Evolutionary conservation across 2,329 filamentous ascomycete species (phyloP), one percentile per base, ranked within the genome.

Genomic region (Scedosporium minutisporum): DNA sequence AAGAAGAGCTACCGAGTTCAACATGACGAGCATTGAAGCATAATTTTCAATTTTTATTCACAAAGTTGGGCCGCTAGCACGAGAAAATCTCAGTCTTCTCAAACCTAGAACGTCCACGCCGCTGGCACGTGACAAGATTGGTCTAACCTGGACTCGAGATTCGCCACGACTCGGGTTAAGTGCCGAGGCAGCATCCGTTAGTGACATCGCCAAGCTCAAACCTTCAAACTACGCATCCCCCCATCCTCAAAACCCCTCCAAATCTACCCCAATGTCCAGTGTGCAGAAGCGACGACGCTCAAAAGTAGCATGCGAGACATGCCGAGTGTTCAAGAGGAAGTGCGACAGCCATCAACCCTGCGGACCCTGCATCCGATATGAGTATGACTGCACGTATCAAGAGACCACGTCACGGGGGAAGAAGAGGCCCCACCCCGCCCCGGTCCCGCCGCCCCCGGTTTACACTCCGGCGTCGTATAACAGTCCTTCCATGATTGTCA

Each of bases 331-430:
- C 58, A 85, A 85, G 69, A 76, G 82, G 57, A 81, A 82, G 71
- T 85, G 82, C 66, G 79, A 84, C 65, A 81, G 82, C 12, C 72
- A 72, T 5, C 72, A 76, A 48, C 82, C 82, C 0, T 85, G 82
- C 67, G 75, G 74, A 58, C 81, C 80, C 41, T 85, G 82, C 68
- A 71, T 76, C 0, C 76, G 80, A 38, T 82, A 80, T 64, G 81
- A 82, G 46, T 81, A 82, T 62, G 77, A 80, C 16, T 84, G 82
- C 67, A 73, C 72, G 63, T 84, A 82, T 68, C 74, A 74, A 67
- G 71, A 69, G 60, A 71, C 57, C 12, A 38, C 64, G 57, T 33
- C 33, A 29, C 58, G 16, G 66, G 51, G 25, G 67, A 65, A 60
- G 67, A 66, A 21, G 44, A 18, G 5, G 25, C 46, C 6, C 62